Evolutionary conservation across 768 basidiomycete species (phyloP).

Genomic region (Baorangia bicolor): DNA sequence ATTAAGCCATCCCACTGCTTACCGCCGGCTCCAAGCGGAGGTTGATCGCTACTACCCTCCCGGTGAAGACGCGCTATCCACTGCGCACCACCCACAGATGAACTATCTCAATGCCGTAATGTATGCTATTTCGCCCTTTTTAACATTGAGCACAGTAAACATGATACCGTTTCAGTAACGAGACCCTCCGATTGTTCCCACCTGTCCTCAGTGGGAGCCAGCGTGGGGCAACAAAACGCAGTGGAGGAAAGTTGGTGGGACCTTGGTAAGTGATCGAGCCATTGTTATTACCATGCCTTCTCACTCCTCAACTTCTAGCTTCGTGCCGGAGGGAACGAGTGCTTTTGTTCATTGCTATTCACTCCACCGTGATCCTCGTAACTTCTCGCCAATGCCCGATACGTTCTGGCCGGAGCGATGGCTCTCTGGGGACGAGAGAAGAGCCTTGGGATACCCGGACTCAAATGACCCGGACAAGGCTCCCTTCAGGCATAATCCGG

Average conservation of each 20-base stretch:
- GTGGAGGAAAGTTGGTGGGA: constrained; percentile 40
- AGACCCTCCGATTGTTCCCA: constrained; percentile 48
- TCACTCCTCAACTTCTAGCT: constrained; percentile 30
- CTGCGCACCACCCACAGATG: constrained; percentile 30
- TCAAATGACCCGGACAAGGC: constrained; percentile 24
- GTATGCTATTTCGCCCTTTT: constrained; percentile 17
- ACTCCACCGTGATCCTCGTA: constrained; percentile 45
- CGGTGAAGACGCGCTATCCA: constrained; percentile 33
- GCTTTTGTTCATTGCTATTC: constrained; percentile 43
- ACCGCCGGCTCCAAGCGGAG: constrained; percentile 38
- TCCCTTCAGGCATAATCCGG: constrained; percentile 33
- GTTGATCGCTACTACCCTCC: constrained; percentile 40
- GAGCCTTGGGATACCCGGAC: constrained; percentile 25
- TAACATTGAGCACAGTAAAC: constrained; percentile 5
- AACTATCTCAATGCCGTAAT: constrained; percentile 36
- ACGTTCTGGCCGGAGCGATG: constrained; percentile 46
- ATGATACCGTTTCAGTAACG: constrained; percentile 39
- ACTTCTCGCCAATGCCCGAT: constrained; percentile 47
- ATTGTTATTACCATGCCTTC: neutral
- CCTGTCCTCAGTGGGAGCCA: constrained; percentile 49
- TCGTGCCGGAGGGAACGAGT: constrained; percentile 44
- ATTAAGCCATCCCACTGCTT: constrained; percentile 32
- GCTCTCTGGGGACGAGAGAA: constrained; percentile 33
- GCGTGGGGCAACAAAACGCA: constrained; percentile 37
- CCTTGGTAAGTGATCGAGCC: constrained; percentile 34